Conservation (phyloP, 345 rosid species). For the Pugionium dolabratum region DNA sequence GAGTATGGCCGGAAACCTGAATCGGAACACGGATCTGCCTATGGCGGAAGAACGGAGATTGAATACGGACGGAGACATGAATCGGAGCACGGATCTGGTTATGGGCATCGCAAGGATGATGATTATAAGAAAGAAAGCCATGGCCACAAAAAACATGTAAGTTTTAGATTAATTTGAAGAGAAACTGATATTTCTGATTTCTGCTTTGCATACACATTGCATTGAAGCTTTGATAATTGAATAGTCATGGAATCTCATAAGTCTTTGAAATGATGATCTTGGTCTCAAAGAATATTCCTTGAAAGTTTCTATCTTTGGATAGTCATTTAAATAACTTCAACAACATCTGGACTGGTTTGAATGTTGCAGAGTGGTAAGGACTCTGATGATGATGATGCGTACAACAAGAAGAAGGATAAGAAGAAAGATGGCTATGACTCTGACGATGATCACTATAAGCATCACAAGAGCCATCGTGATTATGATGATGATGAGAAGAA, state of each 20-base stretch:
- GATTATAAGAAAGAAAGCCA: constrained; percentile 45
- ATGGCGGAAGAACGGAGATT: constrained; percentile 40
- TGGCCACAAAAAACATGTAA: constrained; percentile 77
- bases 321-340: too few relatives aligned
- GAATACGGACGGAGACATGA: constrained; percentile 43
- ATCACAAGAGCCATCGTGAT: constrained; percentile 45
- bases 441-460: constrained; percentile 44
- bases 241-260: background rate
- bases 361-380: constrained; percentile 20
- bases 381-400: constrained; percentile 17
- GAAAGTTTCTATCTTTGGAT: background rate
- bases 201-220: background rate
- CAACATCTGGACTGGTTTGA: background rate
- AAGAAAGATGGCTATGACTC: constrained; percentile 41
- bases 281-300: background rate
- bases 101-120: constrained; percentile 37
- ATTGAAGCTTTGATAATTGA: background rate
- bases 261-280: background rate
- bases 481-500: constrained; percentile 1
- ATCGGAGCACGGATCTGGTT: constrained; percentile 48
- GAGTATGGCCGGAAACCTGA: constrained; percentile 42
- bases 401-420: constrained; percentile 8
- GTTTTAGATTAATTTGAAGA: constrained; percentile 17
- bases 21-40: constrained; percentile 31
- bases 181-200: background rate